phyloP scores from a whole-genome alignment of 2,329 filamentous ascomycete species.

The Penicillium glabrum region DNA sequence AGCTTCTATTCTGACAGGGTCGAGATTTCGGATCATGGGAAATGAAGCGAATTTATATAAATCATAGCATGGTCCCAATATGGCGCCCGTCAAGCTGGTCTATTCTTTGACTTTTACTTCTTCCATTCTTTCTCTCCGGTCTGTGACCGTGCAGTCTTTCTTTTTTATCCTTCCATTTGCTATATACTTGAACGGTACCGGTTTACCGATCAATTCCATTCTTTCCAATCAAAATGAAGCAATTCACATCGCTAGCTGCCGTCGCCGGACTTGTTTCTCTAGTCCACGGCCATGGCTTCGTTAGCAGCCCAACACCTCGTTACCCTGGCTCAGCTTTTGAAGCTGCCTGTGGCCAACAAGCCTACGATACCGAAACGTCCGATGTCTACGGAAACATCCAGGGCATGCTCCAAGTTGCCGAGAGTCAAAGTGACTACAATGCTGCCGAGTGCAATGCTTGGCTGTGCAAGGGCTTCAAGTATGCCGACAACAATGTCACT shows the following conservation, averaged over 20 bases:
- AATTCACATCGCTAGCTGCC: constrained; percentile 41
- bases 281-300: constrained; percentile 55
- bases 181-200: constrained; percentile 15
- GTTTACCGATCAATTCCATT: constrained; percentile 20
- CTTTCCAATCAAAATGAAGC: constrained; percentile 42
- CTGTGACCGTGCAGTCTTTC: constrained; percentile 18
- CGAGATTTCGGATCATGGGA: neutral
- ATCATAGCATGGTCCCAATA: neutral
- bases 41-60: constrained; percentile 13
- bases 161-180: constrained; percentile 6
- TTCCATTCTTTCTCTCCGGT: constrained; percentile 22
- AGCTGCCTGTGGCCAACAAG: constrained; percentile 55
- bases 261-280: constrained; percentile 46
- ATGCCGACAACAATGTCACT: constrained; percentile 55
- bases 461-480: constrained; percentile 61
- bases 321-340: constrained; percentile 53
- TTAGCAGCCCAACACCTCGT: constrained; percentile 50
- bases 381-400: constrained; percentile 61
- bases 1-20: constrained; percentile 4
- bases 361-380: constrained; percentile 53
- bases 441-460: constrained; percentile 51
- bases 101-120: constrained; percentile 11
- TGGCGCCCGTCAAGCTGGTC: constrained; percentile 14
- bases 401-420: constrained; percentile 52
- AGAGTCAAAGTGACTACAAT: constrained; percentile 50